Conservation (phyloP, 129 eudicot species). For the Cynara cardunculus region DNA sequence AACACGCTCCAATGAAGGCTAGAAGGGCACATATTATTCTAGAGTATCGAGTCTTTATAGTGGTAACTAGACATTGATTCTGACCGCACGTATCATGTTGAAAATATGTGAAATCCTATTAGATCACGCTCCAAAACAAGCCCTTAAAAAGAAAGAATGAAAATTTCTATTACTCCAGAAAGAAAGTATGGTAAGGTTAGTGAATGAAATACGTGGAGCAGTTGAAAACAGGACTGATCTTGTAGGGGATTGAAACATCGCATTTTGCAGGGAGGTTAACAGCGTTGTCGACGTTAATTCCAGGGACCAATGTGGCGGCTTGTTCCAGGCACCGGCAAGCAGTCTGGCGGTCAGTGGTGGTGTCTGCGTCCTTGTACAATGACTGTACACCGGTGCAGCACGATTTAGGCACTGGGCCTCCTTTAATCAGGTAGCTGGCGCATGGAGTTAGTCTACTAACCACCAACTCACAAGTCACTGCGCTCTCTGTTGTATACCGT, state of each 20-base stretch:
- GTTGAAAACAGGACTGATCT: conserved; percentile 31
- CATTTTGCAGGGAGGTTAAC: conserved; percentile 34
- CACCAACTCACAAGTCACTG: conserved; percentile 29
- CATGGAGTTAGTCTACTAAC: conserved; percentile 33
- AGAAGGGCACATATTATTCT: too few relatives aligned
- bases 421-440: conserved; percentile 25
- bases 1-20: background rate
- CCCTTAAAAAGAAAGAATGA: too few relatives aligned
- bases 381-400: conserved; percentile 39
- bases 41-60: too few relatives aligned
- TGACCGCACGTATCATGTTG: too few relatives aligned
- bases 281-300: conserved; percentile 21
- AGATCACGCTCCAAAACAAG: too few relatives aligned
- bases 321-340: conserved; percentile 40
- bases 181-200: background rate
- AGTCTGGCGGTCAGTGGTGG: conserved; percentile 32
- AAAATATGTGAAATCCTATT: too few relatives aligned
- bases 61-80: too few relatives aligned
- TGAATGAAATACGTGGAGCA: conserved; percentile 33
- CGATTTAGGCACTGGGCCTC: conserved; percentile 24
- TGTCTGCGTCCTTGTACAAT: conserved; percentile 25
- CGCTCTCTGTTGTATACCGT: conserved; percentile 9
- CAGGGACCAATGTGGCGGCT: conserved; percentile 21
- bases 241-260: conserved; percentile 41
- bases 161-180: too few relatives aligned